Evolutionary conservation across 2,329 filamentous ascomycete genomes (phyloP), one percentile per base, ranked within the genome.

Genomic region (Ophiognomonia clavigignenti-juglandacearum): DNA sequence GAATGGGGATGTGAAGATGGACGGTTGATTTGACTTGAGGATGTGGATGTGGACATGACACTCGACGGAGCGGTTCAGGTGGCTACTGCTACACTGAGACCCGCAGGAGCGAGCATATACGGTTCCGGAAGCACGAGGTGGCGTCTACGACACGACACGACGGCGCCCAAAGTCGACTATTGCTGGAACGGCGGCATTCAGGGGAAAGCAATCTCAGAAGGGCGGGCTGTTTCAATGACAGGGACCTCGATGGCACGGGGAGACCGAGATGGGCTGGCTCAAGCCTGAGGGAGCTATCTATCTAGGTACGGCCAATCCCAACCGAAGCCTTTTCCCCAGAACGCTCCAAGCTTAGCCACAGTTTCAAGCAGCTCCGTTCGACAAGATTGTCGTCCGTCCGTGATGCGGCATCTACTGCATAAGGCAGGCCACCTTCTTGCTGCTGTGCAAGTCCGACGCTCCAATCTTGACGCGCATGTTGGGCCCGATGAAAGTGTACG

Each of bases 341-440:
- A 36, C 20, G 6, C 16, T 24, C 20, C 43, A 35, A 47, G 48
- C 39, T 47, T 43, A 50, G 48, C 48, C 40, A 42, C 13, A 42
- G 37, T 37, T 20, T 41, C 26, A 45, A 20, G 39, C 38, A 51
- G 45, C 40, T 37, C 4, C 14, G 14, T 36, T 36, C 16, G 11
- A 32, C 13, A 22, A 14, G 7, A 29, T 42, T 18, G 16, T 16
- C 9, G 8, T 14, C n/a, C 34, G 4, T 19, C 14, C 13, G 48
- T 20, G 29, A 16, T 22, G n/a, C n/a, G n/a, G n/a, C n/a, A n/a
- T 29, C 54, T 67, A 88, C 32, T 51, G 49, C 83, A 88, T 86
- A 59, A 87, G 64, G 59, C 85, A 88, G 1, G 83, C 84, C 52
- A 85, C 77, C 62, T 82, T 81, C 47, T 79, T 75, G 61, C 82